phyloP scores from a whole-genome alignment of 805 yeast species.

The Trichomonascus vanleenenianus region DNA sequence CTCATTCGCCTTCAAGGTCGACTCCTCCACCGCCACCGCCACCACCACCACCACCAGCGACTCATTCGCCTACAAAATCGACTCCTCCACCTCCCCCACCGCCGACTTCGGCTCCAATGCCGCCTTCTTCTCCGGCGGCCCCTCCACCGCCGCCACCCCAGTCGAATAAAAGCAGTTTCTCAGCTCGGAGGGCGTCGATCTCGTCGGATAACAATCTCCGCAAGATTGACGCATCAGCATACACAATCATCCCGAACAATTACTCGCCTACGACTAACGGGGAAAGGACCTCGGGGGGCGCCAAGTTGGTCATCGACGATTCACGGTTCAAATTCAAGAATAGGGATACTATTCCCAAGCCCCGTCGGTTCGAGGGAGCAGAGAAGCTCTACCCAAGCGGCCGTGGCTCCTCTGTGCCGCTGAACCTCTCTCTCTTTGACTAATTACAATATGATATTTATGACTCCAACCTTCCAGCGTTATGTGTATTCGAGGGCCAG shows the following conservation, averaged over 20 bases:
- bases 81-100: slow-evolving; percentile 26
- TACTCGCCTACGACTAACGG: slow-evolving; percentile 19
- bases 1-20: slow-evolving; percentile 24
- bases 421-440: slow-evolving; percentile 44
- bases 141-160: slow-evolving; percentile 21
- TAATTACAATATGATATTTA: slow-evolving; percentile 9
- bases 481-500: neutral
- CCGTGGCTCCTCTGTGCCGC: slow-evolving; percentile 85
- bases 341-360: slow-evolving; percentile 68
- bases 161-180: slow-evolving; percentile 9
- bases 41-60: slow-evolving; percentile 27
- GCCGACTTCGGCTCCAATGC: slow-evolving; percentile 17
- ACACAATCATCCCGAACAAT: slow-evolving; percentile 44
- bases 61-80: slow-evolving; percentile 19
- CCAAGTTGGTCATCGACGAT: slow-evolving; percentile 51
- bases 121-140: slow-evolving; percentile 23
- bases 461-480: neutral
- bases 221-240: slow-evolving; percentile 56
- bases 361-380: slow-evolving; percentile 67
- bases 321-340: slow-evolving; percentile 64
- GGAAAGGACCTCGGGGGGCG: slow-evolving; percentile 5
- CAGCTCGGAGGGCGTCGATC: slow-evolving; percentile 20
- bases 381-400: slow-evolving; percentile 90
- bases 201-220: slow-evolving; percentile 34
- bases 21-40: slow-evolving; percentile 26